Conservation (phyloP, 2,329 filamentous ascomycete species). For the Alternaria novae-zelandiae region DNA sequence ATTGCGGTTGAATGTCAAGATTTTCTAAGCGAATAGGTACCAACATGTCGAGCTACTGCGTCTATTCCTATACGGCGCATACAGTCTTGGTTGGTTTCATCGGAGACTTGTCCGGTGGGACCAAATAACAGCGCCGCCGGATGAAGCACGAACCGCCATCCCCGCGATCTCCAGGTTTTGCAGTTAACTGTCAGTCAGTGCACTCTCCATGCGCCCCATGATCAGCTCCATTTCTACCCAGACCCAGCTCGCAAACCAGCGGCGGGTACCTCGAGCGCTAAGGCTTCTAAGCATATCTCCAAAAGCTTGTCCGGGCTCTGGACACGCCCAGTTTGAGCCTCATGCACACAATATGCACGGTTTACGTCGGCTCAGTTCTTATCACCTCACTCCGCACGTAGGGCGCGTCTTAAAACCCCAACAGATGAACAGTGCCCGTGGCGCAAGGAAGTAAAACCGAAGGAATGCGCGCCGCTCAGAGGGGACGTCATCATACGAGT, state of each 20-base stretch:
- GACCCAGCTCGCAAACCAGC: slow-evolving; percentile 16
- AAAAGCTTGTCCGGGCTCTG: slow-evolving; percentile 16
- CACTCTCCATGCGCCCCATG: not conserved
- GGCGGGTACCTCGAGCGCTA: slow-evolving; percentile 9
- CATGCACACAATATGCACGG: slow-evolving; percentile 15
- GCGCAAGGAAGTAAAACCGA: slow-evolving; percentile 12
- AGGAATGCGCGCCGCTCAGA: slow-evolving; percentile 12
- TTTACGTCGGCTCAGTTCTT: slow-evolving; percentile 25
- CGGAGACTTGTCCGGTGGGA: not conserved
- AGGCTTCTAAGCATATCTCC: slow-evolving; percentile 12
- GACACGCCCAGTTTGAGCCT: slow-evolving; percentile 18
- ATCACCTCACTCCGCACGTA: slow-evolving; percentile 4
- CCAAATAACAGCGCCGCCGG: not conserved
- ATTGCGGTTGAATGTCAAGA: not conserved
- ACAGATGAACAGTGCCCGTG: slow-evolving; percentile 14
- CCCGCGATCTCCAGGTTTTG: slow-evolving; percentile 1
- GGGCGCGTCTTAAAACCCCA: slow-evolving; percentile 6
- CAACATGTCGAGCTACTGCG: not conserved
- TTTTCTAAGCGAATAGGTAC: not conserved
- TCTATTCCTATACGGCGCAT: not conserved
- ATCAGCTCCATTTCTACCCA: slow-evolving; percentile 1
- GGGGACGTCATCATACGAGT: slow-evolving; percentile 1
- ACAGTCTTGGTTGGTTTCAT: not conserved
- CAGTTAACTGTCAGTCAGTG: not conserved
- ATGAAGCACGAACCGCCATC: not conserved